Base-by-base conservation (phyloP, 2,329 filamentous ascomycete genomes). In the Neofusicoccum sp. region DNA sequence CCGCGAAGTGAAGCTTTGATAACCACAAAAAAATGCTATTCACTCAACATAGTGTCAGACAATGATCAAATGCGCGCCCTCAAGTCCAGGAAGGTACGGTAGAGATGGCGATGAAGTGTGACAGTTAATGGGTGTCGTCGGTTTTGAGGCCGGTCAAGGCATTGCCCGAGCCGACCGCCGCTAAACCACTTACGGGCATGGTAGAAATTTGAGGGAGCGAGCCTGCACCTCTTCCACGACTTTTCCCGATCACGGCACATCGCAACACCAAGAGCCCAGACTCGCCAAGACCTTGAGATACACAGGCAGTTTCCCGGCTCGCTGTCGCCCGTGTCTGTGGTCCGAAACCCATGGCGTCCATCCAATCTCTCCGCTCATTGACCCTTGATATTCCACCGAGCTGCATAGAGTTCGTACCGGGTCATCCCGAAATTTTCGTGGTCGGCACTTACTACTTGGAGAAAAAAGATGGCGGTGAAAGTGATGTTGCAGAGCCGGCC, bases 381-480 rank as follows among this genome's bases (percentile, higher is more conserved):
- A 80, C 74, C 4, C 78, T 92, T 22, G 85, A 90, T 59, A 79
- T 90, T 0, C 90, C 90, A 3, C 91, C 91, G 1, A 91, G 90
- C 70, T 93, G 90, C 71, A 81, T 93, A n/a, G 87, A 91, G 65
- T 92, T 93, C 70, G 90, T 86, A 66, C 87, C 87, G 1, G 74
- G 77, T 1, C 73, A 86, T 64, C 84, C 86, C 0, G 78, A 87
- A 0, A 86, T 89, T 71, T 88, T 96, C 67, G 81, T 96, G 0
- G 84, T 97, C 52, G 94, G 93, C 43, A 97, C 93, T 1, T 97
- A 97, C 76, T 86, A 89, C 66, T 83, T 97, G 33, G 81, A 92
- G 66, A 82, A 83, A 45, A 69, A 65, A 73, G 81, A 56, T 70
- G 76, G 47, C 6, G 67, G 64, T 12, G 69, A 69, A 7, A 65